Evolutionary conservation across 805 yeast genomes (phyloP), one percentile per base, ranked within the genome.

Genomic region (Starmerella sirachaensis): DNA sequence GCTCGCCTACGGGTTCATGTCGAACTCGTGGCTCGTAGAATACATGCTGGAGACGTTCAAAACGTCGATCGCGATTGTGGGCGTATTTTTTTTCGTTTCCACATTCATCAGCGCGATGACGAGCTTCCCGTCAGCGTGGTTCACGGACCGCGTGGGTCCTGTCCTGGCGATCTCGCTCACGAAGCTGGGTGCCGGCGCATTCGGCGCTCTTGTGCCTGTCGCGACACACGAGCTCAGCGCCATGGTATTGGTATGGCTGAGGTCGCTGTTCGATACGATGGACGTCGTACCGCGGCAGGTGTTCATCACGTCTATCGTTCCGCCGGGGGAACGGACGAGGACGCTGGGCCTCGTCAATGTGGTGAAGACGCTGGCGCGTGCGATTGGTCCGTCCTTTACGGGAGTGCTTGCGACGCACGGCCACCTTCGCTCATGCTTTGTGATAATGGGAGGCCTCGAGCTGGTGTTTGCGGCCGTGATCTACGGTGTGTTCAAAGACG

Each of bases 221-320:
- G 59, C 67, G 6, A 63, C 67, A 13, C 41, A 43, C 17, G 51
- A 51, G 26, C 43, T 62, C n/a, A 42, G 54, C 0, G 79, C 88
- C 0, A 64, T 79, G 19, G 38, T 60, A 0, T 57, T 73, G 5
- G 62, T 79, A 23, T 47, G 76, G 16, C 54, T 70, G 18, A 73
- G 81, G 46, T 75, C 74, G 42, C 60, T 76, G 2, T 72, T 83
- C 0, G 65, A 76, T 2, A 73, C 86, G 1, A 83, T 85, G 86
- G 96, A 85, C 55, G 94, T 84, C 20, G 91, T 84, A 3, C 94
- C 95, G 6, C 70, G 96, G 35, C 94, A 84, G 58, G 72, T 84
- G 7, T 63, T 85, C 28, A 59, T 85, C 34, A 76, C 93, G 0
- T 67, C 80, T 2, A 62, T 83, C 16, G 73, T 85, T 27, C 65